Base-by-base conservation (phyloP, 1,284 basidiomycete species). In the Marasmius sp. region DNA sequence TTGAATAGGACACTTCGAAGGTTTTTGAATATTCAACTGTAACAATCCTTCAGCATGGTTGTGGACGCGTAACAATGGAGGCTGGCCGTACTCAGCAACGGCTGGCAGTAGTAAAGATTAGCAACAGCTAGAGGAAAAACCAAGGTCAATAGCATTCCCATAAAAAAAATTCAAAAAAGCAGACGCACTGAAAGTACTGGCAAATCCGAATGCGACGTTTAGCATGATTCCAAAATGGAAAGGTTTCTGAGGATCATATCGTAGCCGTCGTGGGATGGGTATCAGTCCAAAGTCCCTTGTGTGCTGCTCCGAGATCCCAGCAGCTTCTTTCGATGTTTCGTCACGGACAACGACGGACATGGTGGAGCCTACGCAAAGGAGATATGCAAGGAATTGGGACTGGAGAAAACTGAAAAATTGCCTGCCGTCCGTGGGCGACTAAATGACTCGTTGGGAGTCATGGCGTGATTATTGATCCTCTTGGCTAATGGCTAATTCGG, bases 91-190 rank as follows among this genome's bases (percentile, higher is more conserved):
- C 90, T 87, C 14, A 92, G 74, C 62, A 92, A 72, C 0, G 90
- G 89, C 72, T 89, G 90, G 62, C 86, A 86, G 65, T 91, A 92
- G 68, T 90, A 92, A 53, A 91, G 69, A 65, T 91, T 92, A 20
- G 83, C 80, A 33, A 84, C 84, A 48, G 73, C 85, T 86, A 5
- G 27, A 27, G 27, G n/a, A 27, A 14, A 51, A 27, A 22, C 18
- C 18, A 6, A 27, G 14, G 6, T 51, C 33, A 27, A 9, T 22
- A 12, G 16, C 6, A 51, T 22, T 22, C 27, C 36, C 2, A 50
- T n/a, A 12, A 18, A 22, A 49, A 39, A 37, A 51, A 22, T 6
- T 4, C 14, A 36, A 27, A 9, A 8, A 67, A 84, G 27, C 27
- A 27, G 27, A 27, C 27, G 67, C 59, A 81, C 76, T 72, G 61